These are phyloP conservation scores for Monosporascus ibericus DNA, from an alignment of 2,329 filamentous ascomycete genomes.

Conservation along the genomic window DNA sequence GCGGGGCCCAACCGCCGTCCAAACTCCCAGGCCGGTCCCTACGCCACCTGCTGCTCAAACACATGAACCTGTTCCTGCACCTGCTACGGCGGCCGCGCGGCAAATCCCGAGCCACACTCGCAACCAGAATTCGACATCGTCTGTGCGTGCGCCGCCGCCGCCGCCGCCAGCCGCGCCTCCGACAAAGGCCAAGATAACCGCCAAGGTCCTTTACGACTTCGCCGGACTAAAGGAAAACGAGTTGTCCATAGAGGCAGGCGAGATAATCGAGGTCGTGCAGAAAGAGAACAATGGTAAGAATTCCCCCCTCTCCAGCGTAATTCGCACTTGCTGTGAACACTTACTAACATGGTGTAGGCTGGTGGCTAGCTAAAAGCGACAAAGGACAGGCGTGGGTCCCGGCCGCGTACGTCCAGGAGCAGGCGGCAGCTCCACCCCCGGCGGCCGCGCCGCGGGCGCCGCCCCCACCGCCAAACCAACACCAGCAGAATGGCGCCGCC, in stretches of 20 bases:
- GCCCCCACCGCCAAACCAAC: conserved; percentile 51
- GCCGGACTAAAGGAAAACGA: conserved; percentile 78
- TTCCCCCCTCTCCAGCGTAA: background rate
- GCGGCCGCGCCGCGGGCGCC: conserved; percentile 59
- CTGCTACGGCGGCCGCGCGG: conserved; percentile 25
- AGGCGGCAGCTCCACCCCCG: conserved; percentile 54
- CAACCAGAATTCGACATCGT: conserved; percentile 46
- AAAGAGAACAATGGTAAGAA: conserved; percentile 88
- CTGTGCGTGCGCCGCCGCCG: conserved; percentile 53
- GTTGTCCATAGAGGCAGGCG: conserved; percentile 70
- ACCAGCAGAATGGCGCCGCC: conserved; percentile 32
- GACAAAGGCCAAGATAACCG: conserved; percentile 65
- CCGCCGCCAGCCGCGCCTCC: conserved; percentile 60
- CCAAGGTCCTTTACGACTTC: conserved; percentile 91
- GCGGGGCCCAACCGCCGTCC: conserved; percentile 17
- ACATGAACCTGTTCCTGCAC: conserved; percentile 15
- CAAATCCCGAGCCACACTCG: conserved; percentile 46
- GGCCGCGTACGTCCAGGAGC: conserved; percentile 88
- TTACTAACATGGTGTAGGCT: conserved; percentile 55
- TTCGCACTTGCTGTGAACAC: background rate
- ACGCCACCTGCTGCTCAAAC: conserved; percentile 29
- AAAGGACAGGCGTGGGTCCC: conserved; percentile 85
- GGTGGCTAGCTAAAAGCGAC: conserved; percentile 84
- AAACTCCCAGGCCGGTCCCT: conserved; percentile 26
- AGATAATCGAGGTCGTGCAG: conserved; percentile 83